phyloP scores from a whole-genome alignment of 2,329 filamentous ascomycete genomes.

The Ceratocystis ficicola region DNA sequence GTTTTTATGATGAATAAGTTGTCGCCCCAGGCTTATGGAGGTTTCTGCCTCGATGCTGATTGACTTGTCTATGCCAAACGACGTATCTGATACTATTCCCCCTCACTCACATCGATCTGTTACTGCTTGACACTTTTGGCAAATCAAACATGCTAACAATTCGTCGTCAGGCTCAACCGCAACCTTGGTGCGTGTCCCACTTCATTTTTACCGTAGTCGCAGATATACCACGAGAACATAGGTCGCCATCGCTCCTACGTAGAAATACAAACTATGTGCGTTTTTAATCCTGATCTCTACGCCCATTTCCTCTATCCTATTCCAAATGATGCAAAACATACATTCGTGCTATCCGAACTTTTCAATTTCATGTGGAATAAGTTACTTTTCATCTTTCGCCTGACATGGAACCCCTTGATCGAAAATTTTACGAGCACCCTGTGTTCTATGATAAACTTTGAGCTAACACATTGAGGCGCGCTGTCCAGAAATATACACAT shows the following conservation, averaged over 20 bases:
- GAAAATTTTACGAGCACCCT: background rate
- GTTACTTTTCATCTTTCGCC: conserved; percentile 23
- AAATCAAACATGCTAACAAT: conserved; percentile 13
- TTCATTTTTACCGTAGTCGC: background rate
- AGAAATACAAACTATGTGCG: conserved; percentile 16
- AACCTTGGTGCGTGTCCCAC: too few species aligned
- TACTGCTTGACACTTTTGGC: background rate
- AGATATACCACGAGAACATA: background rate
- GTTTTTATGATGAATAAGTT: conserved; percentile 36
- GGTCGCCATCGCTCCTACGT: background rate
- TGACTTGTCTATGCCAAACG: conserved; percentile 46
- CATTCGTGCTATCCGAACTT: conserved; percentile 21
- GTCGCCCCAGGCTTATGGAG: conserved; percentile 41
- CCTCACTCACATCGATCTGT: background rate
- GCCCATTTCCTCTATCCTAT: background rate
- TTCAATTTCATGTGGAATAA: conserved; percentile 19
- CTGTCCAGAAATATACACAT: conserved; percentile 21
- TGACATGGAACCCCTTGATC: conserved; percentile 13
- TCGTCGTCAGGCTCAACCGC: background rate
- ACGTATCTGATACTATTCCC: conserved; percentile 21
- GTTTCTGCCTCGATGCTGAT: conserved; percentile 39
- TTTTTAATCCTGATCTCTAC: background rate
- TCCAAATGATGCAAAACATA: conserved; percentile 21
- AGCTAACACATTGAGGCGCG: background rate
- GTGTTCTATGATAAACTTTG: too few species aligned